phyloP scores from a whole-genome alignment of 805 yeast species.

The Peterozyma xylosa region DNA sequence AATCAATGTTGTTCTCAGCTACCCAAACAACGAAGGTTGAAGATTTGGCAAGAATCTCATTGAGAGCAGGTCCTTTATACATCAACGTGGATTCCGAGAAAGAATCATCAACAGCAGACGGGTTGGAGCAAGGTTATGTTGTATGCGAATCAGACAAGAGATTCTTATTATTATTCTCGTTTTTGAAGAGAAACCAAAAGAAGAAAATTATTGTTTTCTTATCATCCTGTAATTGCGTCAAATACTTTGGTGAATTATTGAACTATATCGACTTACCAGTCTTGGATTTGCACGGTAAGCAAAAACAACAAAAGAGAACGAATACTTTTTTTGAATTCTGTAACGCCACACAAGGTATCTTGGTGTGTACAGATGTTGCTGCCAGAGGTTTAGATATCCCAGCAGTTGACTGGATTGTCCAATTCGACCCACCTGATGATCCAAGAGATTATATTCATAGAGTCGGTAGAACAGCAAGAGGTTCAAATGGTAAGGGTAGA shows the following conservation, averaged over 20 bases:
- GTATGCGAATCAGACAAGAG: slow-evolving; percentile 95
- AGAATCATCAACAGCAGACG: slow-evolving; percentile 88
- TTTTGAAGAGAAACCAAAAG: slow-evolving; percentile 85
- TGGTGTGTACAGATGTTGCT: slow-evolving; percentile 96
- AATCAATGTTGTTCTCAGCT: slow-evolving; percentile 97
- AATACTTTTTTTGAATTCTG: slow-evolving; percentile 97
- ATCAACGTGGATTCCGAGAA: slow-evolving; percentile 86
- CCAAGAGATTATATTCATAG: slow-evolving; percentile 98
- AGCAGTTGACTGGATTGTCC: slow-evolving; percentile 97
- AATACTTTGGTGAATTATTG: slow-evolving; percentile 88
- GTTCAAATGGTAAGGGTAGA: slow-evolving; percentile 81
- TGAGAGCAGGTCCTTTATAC: slow-evolving; percentile 88
- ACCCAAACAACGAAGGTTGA: slow-evolving; percentile 98
- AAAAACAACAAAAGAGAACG: slow-evolving; percentile 97
- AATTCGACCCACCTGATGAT: slow-evolving; percentile 99
- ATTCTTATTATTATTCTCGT: slow-evolving; percentile 82
- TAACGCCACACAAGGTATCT: slow-evolving; percentile 89
- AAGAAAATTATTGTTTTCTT: slow-evolving; percentile 91
- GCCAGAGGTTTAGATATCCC: slow-evolving; percentile 99
- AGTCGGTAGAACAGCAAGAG: slow-evolving; percentile 99
- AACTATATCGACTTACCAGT: slow-evolving; percentile 97
- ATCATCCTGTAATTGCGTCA: slow-evolving; percentile 95
- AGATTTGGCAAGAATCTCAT: slow-evolving; percentile 93
- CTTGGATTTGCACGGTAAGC: slow-evolving; percentile 93
- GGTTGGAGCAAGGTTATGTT: slow-evolving; percentile 97